Conservation (phyloP, 2,329 filamentous ascomycete species). For the Triangularia setosa region DNA sequence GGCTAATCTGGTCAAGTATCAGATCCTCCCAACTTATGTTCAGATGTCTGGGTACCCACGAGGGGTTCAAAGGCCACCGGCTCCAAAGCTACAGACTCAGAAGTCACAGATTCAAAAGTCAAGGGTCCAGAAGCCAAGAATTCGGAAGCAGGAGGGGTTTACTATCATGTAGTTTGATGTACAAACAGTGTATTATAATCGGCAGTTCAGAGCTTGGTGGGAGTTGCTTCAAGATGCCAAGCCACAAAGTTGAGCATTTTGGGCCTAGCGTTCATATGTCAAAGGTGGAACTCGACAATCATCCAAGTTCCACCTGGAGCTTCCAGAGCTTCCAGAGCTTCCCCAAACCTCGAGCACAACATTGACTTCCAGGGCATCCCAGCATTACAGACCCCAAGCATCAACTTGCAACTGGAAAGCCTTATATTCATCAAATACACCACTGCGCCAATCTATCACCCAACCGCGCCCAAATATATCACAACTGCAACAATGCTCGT, state of each 20-base stretch:
- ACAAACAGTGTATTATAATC: not conserved
- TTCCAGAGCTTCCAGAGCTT: conserved; percentile 7
- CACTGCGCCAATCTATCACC: not conserved
- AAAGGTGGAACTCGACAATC: not conserved
- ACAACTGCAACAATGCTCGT: conserved; percentile 70
- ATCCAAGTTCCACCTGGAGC: not conserved
- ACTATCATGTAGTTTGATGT: not conserved
- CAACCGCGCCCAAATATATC: not conserved
- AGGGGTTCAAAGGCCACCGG: not conserved
- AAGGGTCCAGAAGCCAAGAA: not conserved
- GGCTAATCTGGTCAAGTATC: not conserved
- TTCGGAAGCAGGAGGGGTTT: not conserved
- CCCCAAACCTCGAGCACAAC: not conserved
- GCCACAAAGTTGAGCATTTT: not conserved
- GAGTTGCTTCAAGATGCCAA: not conserved
- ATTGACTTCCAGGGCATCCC: not conserved
- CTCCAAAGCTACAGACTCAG: not conserved
- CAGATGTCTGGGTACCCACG: not conserved
- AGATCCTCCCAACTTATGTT: not conserved
- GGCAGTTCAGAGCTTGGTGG: not conserved
- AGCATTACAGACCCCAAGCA: not conserved
- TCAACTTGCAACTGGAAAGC: not conserved
- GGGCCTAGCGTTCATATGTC: not conserved
- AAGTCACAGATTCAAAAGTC: not conserved
- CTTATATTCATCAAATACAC: not conserved